Evolutionary conservation across 2,329 filamentous ascomycete genomes (phyloP).

Genomic region (Colletotrichum cuscutae): DNA sequence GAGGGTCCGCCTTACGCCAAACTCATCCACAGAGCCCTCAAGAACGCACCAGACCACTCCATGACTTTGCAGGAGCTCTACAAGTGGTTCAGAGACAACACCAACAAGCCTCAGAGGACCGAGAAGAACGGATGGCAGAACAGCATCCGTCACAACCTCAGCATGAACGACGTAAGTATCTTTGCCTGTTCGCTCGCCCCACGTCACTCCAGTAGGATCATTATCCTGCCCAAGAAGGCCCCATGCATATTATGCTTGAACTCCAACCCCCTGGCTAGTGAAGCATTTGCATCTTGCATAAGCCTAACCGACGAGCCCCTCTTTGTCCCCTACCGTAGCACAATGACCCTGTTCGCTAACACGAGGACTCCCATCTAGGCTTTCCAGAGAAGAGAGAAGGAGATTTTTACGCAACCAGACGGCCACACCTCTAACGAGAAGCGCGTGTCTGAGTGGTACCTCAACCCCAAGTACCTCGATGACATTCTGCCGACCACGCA

Average conservation of each 20-base stretch:
- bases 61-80: constrained; percentile 91
- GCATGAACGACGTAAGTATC: constrained; percentile 86
- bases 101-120: constrained; percentile 73
- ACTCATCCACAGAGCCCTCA: constrained; percentile 81
- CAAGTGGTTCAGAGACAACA: constrained; percentile 87
- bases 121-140: constrained; percentile 88
- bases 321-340: background rate
- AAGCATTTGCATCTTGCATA: constrained; percentile 2
- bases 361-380: constrained; percentile 42
- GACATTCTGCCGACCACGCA: constrained; percentile 89
- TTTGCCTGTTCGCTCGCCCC: background rate
- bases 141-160: constrained; percentile 93
- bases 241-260: background rate
- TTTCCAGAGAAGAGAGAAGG: constrained; percentile 53
- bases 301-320: background rate
- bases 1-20: constrained; percentile 79
- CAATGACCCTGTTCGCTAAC: background rate
- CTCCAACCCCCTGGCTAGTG: background rate
- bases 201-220: background rate
- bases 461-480: constrained; percentile 74
- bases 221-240: background rate
- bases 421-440: constrained; percentile 42
- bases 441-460: constrained; percentile 80
- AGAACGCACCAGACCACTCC: constrained; percentile 70
- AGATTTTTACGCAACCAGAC: constrained; percentile 53